These are phyloP conservation scores for Petunia hybrid DNA, from an alignment of 305 asterid genomes.

Conservation along the genomic window DNA sequence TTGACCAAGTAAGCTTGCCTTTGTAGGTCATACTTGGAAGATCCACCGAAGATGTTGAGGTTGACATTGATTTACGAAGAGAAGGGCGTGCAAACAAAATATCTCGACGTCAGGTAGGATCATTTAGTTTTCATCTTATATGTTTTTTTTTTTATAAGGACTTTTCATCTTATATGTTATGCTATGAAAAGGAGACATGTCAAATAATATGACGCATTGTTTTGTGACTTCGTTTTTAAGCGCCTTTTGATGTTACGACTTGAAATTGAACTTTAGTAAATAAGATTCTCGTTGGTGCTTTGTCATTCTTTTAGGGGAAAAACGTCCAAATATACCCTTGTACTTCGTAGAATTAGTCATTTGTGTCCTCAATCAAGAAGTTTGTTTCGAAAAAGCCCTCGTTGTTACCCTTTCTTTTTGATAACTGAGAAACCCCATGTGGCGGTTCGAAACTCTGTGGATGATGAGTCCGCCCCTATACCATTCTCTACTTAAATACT, in stretches of 20 bases:
- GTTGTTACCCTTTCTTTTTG: too few species aligned
- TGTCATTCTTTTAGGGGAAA: neutral
- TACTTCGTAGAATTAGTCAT: too few species aligned
- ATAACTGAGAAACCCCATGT: too few species aligned
- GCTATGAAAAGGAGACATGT: constrained; percentile 26
- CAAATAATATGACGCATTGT: constrained; percentile 1
- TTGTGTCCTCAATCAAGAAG: too few species aligned
- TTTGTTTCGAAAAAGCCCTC: too few species aligned
- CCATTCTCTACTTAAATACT: too few species aligned
- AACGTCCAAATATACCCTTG: too few species aligned
- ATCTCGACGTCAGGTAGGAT: constrained; percentile 89
- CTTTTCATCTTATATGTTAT: constrained; percentile 1
- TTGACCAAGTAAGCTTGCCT: constrained; percentile 30
- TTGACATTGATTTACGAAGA: constrained; percentile 89
- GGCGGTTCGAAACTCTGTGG: too few species aligned
- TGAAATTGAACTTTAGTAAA: neutral
- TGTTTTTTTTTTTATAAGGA: neutral
- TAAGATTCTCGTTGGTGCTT: constrained; percentile 8
- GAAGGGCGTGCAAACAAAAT: constrained; percentile 97
- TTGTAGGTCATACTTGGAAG: constrained; percentile 92
- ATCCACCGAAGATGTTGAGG: constrained; percentile 85
- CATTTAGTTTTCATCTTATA: constrained; percentile 19
- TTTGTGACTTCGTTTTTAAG: constrained; percentile 4
- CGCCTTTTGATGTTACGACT: neutral
- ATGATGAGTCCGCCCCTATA: too few species aligned